phyloP scores from a whole-genome alignment of 805 yeast species.

The Schwanniomyces yamadae region DNA sequence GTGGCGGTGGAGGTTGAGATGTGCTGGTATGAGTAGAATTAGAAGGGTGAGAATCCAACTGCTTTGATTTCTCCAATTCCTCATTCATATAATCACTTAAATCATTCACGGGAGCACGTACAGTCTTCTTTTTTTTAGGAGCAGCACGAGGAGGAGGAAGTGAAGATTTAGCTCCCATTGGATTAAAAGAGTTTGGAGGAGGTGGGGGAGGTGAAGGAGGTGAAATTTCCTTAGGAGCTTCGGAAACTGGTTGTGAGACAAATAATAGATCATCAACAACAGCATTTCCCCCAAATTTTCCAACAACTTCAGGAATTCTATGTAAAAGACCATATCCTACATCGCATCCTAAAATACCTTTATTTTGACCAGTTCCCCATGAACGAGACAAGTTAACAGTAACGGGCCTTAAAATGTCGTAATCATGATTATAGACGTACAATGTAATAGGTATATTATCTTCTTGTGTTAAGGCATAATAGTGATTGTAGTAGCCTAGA shows the following conservation, averaged over 20 bases:
- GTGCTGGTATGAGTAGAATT: constrained; percentile 8
- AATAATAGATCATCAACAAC: constrained; percentile 33
- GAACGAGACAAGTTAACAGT: constrained; percentile 61
- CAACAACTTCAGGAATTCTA: constrained; percentile 69
- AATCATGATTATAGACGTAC: constrained; percentile 82
- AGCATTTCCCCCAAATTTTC: constrained; percentile 44
- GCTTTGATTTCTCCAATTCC: constrained; percentile 41
- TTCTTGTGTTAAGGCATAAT: constrained; percentile 27
- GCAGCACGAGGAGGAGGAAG: constrained; percentile 21
- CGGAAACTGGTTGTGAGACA: constrained; percentile 22
- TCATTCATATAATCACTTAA: constrained; percentile 43
- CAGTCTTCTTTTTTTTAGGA: constrained; percentile 29
- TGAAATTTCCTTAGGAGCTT: constrained; percentile 15
- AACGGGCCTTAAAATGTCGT: constrained; percentile 82
- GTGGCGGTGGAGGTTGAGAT: constrained; percentile 35
- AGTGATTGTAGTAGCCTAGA: constrained; percentile 53
- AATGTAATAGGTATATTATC: constrained; percentile 41
- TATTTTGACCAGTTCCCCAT: constrained; percentile 66
- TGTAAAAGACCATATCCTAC: constrained; percentile 92
- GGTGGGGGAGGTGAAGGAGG: constrained; percentile 12
- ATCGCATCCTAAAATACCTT: constrained; percentile 86
- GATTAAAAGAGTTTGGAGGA: constrained; percentile 6
- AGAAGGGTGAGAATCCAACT: constrained; percentile 24
- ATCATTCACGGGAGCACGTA: constrained; percentile 22
- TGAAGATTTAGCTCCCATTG: constrained; percentile 10